phyloP scores from a whole-genome alignment of 441 rosid genomes.

The Mallotus japonicus region DNA sequence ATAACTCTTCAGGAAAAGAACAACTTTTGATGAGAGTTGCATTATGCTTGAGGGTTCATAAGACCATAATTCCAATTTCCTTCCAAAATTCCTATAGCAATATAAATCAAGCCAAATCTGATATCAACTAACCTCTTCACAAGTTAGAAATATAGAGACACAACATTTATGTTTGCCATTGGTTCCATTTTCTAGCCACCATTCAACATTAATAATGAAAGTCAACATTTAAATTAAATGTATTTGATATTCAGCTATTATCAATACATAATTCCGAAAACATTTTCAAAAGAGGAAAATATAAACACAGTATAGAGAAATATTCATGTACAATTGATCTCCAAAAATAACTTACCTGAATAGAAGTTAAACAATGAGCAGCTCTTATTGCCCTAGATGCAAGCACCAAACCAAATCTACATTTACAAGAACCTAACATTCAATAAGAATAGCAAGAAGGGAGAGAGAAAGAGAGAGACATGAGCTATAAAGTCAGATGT shows the following conservation, averaged over 20 bases:
- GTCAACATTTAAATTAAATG: not conserved
- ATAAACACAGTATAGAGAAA: not conserved
- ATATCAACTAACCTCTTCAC: not conserved
- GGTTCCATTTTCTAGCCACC: not conserved
- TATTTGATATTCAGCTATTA: not conserved
- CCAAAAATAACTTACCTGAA: constrained; percentile 53
- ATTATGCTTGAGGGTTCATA: not conserved
- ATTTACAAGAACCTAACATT: not conserved
- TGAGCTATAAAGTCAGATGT: not conserved
- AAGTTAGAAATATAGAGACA: not conserved
- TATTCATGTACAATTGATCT: constrained; percentile 2
- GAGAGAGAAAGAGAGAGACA: too few species aligned
- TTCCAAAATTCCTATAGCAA: not conserved
- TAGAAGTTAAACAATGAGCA: constrained; percentile 88
- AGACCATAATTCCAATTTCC: not conserved
- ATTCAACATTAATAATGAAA: too few species aligned
- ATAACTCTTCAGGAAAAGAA: not conserved
- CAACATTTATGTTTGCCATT: not conserved
- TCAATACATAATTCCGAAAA: not conserved
- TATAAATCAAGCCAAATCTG: not conserved
- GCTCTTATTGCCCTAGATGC: constrained; percentile 75
- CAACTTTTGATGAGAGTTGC: not conserved
- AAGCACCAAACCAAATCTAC: constrained; percentile 75
- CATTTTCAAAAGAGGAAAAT: not conserved
- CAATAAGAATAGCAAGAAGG: constrained; percentile 17